Evolutionary conservation across 75 land plant species (phyloP).

Genomic region (Pseudotsuga menziesii): DNA sequence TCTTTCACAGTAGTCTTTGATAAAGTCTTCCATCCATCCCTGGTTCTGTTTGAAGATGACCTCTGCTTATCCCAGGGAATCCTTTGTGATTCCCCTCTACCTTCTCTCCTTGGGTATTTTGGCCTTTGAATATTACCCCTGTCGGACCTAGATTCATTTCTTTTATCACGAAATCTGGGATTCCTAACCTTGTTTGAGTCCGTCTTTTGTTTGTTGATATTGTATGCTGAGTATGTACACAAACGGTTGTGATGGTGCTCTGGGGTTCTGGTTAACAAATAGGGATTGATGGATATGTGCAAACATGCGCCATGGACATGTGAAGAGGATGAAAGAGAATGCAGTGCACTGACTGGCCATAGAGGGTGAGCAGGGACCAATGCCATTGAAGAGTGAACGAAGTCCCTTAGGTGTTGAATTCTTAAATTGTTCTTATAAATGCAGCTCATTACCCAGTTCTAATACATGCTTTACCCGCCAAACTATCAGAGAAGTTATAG

Average conservation of each 20-base stretch:
- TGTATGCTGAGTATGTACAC: not conserved
- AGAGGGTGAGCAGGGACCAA: slow-evolving; percentile 2
- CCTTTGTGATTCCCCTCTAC: not conserved
- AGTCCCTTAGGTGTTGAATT: not conserved
- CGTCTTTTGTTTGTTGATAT: not conserved
- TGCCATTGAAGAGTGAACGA: not conserved
- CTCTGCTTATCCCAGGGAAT: slow-evolving; percentile 1
- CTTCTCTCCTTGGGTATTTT: slow-evolving; percentile 1
- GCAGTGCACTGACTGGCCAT: slow-evolving; percentile 4
- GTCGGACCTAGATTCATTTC: not conserved
- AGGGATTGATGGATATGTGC: not conserved
- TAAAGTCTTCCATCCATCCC: not conserved
- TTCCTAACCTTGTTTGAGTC: not conserved
- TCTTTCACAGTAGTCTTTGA: not conserved
- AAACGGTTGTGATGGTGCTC: not conserved
- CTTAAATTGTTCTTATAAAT: not conserved
- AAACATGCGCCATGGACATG: slow-evolving; percentile 3
- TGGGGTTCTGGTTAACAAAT: not conserved
- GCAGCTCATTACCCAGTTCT: not conserved
- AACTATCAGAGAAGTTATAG: not conserved
- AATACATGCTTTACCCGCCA: not conserved
- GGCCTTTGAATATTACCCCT: not conserved
- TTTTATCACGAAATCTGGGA: not conserved
- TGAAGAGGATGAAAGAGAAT: slow-evolving; percentile 2
- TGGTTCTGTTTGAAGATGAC: not conserved